Evolutionary conservation across 1,284 basidiomycete species (phyloP).

Genomic region (Mycena citricolor): DNA sequence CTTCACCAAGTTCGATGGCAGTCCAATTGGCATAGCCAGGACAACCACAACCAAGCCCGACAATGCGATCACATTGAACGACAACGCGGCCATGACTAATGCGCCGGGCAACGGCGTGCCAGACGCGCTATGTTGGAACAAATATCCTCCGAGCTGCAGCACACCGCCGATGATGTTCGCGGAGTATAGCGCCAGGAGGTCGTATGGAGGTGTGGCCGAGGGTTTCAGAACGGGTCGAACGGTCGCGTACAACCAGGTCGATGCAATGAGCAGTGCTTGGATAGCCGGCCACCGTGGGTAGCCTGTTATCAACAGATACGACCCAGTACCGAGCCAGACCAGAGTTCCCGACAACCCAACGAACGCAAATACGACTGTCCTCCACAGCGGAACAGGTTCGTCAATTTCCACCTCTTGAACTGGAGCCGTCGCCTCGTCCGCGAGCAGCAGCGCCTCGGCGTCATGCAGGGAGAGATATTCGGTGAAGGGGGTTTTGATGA

Average conservation of each 20-base stretch:
- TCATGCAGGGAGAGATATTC: conserved; percentile 56
- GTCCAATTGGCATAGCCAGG: conserved; percentile 56
- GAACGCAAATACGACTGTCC: neutral
- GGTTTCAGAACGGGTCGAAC: conserved; percentile 40
- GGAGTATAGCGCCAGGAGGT: conserved; percentile 39
- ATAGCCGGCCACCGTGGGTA: conserved; percentile 19
- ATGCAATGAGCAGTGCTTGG: conserved; percentile 40
- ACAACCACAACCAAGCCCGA: conserved; percentile 42
- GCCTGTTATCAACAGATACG: neutral
- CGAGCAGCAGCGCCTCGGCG: conserved; percentile 38
- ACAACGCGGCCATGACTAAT: conserved; percentile 30
- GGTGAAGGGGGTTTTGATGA: conserved; percentile 38
- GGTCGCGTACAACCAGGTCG: conserved; percentile 57
- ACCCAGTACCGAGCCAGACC: neutral
- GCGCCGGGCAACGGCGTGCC: conserved; percentile 37
- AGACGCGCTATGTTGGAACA: conserved; percentile 46
- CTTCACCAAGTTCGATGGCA: conserved; percentile 50
- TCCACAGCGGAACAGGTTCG: neutral
- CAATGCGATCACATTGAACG: conserved; percentile 44
- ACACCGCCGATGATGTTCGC: conserved; percentile 41
- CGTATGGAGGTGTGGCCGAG: conserved; percentile 40
- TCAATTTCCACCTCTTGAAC: neutral
- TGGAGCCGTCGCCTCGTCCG: conserved; percentile 24
- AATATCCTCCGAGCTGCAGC: conserved; percentile 46
- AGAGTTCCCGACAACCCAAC: neutral